Evolutionary conservation across 331 rosid genomes (phyloP), one percentile per base, ranked within the genome.

Genomic region (Erythrophleum ivorense): DNA sequence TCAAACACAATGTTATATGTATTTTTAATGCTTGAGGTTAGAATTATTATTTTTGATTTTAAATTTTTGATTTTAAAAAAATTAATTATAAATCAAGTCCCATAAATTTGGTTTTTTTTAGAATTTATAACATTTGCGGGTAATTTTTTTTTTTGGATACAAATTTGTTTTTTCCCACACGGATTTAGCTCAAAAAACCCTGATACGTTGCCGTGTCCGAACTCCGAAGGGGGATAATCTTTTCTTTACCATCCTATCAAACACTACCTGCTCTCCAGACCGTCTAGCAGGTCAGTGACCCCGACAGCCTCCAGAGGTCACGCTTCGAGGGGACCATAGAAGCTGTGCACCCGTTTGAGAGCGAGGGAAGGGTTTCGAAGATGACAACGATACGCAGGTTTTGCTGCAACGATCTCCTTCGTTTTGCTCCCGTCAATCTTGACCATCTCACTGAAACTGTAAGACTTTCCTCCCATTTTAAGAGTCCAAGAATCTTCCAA

Each of bases 401-500:
- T 82, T 88, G 98, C 90, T 96, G 98, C 88, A 91, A 96, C 78
- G 98, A 96, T 80, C 97, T 96, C 66, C 99, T 94, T 85, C 98
- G 97, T 14, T 96, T 94, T 84, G 43, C 94, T 21, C 84, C 84
- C 29, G 98, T 96, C 81, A 94, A 96, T 87, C 91, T 96, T 0
- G 99, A 96, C 81, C 99, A 96, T 79, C 98, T 96, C 82, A 96
- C 99, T 0, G 99, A 94, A 90, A 96, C 99, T 0, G 99, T 96
- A 84, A 77, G 71, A 16, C 9, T 81, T n/a, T 21, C 10, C 13
- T 64, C 16, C 21, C 63, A 15, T 15, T 24, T 16, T 12, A 29
- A 24, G n/a, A 59, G 24, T 43, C 14, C 11, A 24, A 16, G 40
- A 24, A 24, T 29, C 12, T 38, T 40, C 29, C 5, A 14, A 0